These are phyloP conservation scores for Solanum chiquidenum DNA, from an alignment of 257 asterid genomes.

Conservation along the genomic window DNA sequence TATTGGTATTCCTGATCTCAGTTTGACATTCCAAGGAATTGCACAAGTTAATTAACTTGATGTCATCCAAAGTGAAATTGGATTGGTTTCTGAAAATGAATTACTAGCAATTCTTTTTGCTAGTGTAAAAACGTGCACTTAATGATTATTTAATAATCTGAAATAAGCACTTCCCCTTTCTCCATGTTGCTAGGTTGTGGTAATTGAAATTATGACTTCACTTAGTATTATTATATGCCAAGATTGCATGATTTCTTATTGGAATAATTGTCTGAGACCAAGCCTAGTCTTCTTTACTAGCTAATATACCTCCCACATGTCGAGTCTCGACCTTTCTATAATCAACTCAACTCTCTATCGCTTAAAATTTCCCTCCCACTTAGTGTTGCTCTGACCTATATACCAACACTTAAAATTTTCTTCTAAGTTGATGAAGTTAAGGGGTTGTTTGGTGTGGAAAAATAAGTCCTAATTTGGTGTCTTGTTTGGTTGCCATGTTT, in stretches of 20 bases:
- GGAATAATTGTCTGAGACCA: no score
- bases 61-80: background rate
- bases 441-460: no score
- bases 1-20: background rate
- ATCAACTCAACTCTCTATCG: background rate
- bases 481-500: no score
- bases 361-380: no score
- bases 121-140: background rate
- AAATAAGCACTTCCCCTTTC: background rate
- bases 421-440: background rate
- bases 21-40: background rate
- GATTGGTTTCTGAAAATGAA: background rate
- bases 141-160: background rate
- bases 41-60: background rate
- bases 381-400: background rate
- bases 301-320: background rate
- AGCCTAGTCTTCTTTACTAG: background rate
- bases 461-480: no score
- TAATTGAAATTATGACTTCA: background rate
- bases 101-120: background rate
- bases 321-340: background rate
- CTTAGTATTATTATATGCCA: no score
- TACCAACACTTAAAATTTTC: background rate
- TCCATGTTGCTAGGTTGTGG: background rate
- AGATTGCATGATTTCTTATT: no score